Evolutionary conservation across 2,329 filamentous ascomycete species (phyloP).

Genomic region (Aspergillus puulaauensis): DNA sequence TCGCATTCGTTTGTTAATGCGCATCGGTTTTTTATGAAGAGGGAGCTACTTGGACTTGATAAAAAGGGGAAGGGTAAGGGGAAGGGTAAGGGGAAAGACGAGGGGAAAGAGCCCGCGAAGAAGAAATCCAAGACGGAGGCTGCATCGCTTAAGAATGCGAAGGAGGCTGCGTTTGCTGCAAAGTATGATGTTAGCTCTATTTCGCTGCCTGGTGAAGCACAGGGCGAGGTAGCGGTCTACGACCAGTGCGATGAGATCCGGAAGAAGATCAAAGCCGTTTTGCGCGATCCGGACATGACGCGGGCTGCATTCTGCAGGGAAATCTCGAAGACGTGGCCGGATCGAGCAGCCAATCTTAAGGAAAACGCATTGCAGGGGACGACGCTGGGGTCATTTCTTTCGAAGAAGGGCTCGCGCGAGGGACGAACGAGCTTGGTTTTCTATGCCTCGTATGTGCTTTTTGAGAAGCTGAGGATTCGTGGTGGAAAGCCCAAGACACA

Average conservation of each 20-base stretch:
- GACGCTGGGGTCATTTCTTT: slow-evolving; percentile 52
- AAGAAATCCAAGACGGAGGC: not conserved
- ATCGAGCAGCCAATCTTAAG: slow-evolving; percentile 35
- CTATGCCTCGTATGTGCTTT: slow-evolving; percentile 59
- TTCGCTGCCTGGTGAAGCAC: slow-evolving; percentile 49
- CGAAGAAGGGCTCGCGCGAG: slow-evolving; percentile 48
- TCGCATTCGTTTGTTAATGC: slow-evolving; percentile 30
- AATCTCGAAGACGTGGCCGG: slow-evolving; percentile 45
- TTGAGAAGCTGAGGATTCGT: slow-evolving; percentile 58
- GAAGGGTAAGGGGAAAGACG: not conserved
- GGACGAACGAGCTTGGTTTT: slow-evolving; percentile 53
- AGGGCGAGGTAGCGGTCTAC: slow-evolving; percentile 49
- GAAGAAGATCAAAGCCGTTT: slow-evolving; percentile 55
- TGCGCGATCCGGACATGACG: slow-evolving; percentile 50
- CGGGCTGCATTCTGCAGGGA: slow-evolving; percentile 54
- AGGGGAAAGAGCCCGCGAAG: not conserved
- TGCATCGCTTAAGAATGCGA: slow-evolving; percentile 26
- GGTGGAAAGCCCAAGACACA: slow-evolving; percentile 54
- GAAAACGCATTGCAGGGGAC: slow-evolving; percentile 27
- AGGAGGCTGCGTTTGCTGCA: slow-evolving; percentile 24
- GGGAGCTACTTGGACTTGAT: slow-evolving; percentile 50
- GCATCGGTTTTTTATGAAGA: slow-evolving; percentile 49
- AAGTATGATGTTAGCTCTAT: slow-evolving; percentile 46
- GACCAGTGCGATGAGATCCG: slow-evolving; percentile 61
- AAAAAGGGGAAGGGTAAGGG: slow-evolving; percentile 13